Conservation (phyloP, 2,329 filamentous ascomycete genomes). For the Diaporthe caulivora region DNA sequence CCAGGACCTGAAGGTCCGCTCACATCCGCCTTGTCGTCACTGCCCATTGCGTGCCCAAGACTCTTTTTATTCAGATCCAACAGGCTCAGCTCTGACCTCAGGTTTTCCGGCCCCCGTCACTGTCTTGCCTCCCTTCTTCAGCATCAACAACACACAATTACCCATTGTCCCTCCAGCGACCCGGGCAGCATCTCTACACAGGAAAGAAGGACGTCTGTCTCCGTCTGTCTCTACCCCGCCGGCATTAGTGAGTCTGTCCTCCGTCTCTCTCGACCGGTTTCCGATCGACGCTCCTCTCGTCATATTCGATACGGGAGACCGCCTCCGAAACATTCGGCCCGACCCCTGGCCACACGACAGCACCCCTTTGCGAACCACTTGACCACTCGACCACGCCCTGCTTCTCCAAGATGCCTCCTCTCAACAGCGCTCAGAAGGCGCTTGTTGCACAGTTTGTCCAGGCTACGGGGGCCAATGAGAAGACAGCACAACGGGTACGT, state of each 20-base stretch:
- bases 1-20: slow-evolving; percentile 4
- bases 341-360: slow-evolving; percentile 31
- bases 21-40: slow-evolving; percentile 33
- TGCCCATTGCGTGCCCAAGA: slow-evolving; percentile 4
- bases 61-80: not conserved
- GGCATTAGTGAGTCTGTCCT: not conserved
- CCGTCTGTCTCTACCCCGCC: not conserved
- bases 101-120: not conserved
- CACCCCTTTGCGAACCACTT: not conserved
- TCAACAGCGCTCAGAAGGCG: slow-evolving; percentile 37
- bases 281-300: slow-evolving; percentile 2
- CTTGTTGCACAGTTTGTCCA: slow-evolving; percentile 37
- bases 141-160: not conserved
- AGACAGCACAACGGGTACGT: slow-evolving; percentile 39
- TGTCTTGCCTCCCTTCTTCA: not conserved
- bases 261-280: not conserved
- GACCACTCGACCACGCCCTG: not conserved
- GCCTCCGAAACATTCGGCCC: slow-evolving; percentile 33
- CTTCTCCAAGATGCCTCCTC: slow-evolving; percentile 38
- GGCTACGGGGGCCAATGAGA: slow-evolving; percentile 39
- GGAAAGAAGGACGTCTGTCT: not conserved
- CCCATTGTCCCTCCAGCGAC: not conserved
- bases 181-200: slow-evolving; percentile 12
- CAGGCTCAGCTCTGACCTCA: not conserved
- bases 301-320: slow-evolving; percentile 32